Conservation (phyloP, 148 eudicot species). For the Vaccinium myrtillus region DNA sequence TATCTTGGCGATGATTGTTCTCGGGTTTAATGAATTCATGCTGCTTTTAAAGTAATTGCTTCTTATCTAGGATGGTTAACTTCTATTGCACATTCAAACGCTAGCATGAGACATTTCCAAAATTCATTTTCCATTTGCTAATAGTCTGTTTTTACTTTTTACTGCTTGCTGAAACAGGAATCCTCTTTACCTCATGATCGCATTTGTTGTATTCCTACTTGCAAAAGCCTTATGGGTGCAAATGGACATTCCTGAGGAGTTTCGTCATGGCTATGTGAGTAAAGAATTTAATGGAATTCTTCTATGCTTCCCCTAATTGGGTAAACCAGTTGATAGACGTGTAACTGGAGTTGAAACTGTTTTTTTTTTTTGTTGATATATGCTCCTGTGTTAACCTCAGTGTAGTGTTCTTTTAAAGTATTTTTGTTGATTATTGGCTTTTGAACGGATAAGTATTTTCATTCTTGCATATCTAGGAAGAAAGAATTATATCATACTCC, state of each 20-base stretch:
- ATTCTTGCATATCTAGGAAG: neutral
- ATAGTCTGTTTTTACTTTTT: neutral
- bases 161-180: slow-evolving; percentile 32
- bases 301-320: neutral
- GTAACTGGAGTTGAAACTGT: neutral
- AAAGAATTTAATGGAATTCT: neutral
- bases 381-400: neutral
- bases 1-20: slow-evolving; percentile 42
- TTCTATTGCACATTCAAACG: neutral
- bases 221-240: slow-evolving; percentile 48
- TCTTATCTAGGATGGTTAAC: neutral
- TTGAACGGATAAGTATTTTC: neutral
- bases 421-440: neutral
- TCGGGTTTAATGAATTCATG: slow-evolving; percentile 53
- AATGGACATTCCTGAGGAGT: slow-evolving; percentile 34
- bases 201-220: slow-evolving; percentile 36
- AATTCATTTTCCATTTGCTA: slow-evolving; percentile 4
- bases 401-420: neutral
- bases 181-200: slow-evolving; percentile 41
- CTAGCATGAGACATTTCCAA: neutral
- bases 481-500: too few relatives aligned
- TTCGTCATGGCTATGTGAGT: slow-evolving; percentile 47
- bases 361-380: neutral
- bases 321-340: neutral
- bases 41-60: slow-evolving; percentile 37